A percentile compares a stretch with the other conserved stretches of the same genome.
Conservation (phyloP, 495 filamentous ascomycete species). For the Penicillium longicatenatum region DNA sequence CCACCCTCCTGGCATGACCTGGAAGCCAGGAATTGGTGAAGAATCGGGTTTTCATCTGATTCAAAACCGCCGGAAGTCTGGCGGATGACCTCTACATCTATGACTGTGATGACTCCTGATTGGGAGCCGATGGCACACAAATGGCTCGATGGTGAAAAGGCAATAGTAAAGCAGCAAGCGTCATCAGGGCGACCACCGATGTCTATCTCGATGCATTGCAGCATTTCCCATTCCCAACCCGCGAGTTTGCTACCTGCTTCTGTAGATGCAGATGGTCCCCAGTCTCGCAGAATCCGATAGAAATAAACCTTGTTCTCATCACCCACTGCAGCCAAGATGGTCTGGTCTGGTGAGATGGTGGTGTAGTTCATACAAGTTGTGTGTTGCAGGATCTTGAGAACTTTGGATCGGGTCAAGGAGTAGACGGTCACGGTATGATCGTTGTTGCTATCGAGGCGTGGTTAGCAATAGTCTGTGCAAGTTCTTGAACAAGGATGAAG, state of each 20-base stretch:
- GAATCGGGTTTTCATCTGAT: slow-evolving; percentile 30
- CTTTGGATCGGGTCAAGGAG: slow-evolving; percentile 61
- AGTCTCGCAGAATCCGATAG: slow-evolving; percentile 55
- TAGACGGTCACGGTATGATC: slow-evolving; percentile 83
- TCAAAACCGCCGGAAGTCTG: slow-evolving; percentile 37
- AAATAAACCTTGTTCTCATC: slow-evolving; percentile 85
- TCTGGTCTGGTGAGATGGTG: slow-evolving; percentile 85
- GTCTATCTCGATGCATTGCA: slow-evolving; percentile 40
- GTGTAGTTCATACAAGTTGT: slow-evolving; percentile 88
- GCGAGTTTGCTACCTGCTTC: slow-evolving; percentile 45
- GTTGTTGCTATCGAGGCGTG: slow-evolving; percentile 65
- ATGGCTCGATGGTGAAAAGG: slow-evolving; percentile 68
- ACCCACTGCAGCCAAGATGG: slow-evolving; percentile 77
- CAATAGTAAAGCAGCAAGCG: slow-evolving; percentile 66
- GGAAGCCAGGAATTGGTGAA: slow-evolving; percentile 58
- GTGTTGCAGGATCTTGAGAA: slow-evolving; percentile 69
- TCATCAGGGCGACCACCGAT: slow-evolving; percentile 39
- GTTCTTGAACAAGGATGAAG: not conserved
- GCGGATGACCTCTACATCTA: slow-evolving; percentile 58
- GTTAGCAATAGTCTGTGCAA: not conserved
- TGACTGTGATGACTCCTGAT: slow-evolving; percentile 68
- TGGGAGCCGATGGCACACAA: slow-evolving; percentile 73
- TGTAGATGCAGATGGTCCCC: slow-evolving; percentile 41
- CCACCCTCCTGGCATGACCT: slow-evolving; percentile 62
- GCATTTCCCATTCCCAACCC: slow-evolving; percentile 40